Conservation (phyloP, 768 basidiomycete species). For the Pulveroboletus sp. region DNA sequence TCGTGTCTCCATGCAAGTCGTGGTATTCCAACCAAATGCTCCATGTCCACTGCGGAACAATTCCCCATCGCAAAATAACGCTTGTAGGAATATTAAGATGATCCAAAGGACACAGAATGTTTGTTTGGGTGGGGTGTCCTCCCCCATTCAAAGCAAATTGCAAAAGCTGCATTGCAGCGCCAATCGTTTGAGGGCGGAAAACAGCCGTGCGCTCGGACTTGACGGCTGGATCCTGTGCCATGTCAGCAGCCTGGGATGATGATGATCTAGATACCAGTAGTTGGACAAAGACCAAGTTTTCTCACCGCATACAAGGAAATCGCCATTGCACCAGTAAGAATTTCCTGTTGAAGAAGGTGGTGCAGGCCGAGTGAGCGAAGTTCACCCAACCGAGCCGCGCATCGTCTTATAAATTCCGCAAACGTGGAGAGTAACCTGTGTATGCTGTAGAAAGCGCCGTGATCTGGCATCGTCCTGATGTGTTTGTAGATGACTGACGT, state of each 20-base stretch:
- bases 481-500: conserved; percentile 15
- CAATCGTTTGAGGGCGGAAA: conserved; percentile 48
- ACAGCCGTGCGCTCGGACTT: conserved; percentile 3
- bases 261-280: background rate
- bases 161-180: conserved; percentile 44
- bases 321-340: conserved; percentile 33
- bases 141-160: conserved; percentile 36
- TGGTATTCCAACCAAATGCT: conserved; percentile 56
- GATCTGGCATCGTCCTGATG: background rate
- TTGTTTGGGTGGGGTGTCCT: conserved; percentile 6
- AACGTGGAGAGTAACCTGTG: conserved; percentile 12
- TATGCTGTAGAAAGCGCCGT: conserved; percentile 9
- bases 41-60: conserved; percentile 65
- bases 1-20: conserved; percentile 45
- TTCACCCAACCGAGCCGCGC: conserved; percentile 14
- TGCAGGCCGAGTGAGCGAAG: conserved; percentile 1
- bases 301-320: conserved; percentile 38
- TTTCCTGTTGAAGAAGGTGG: conserved; percentile 25
- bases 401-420: conserved; percentile 20
- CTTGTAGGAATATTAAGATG: conserved; percentile 42
- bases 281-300: background rate
- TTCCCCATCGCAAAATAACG: conserved; percentile 59
- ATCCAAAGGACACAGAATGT: conserved; percentile 11
- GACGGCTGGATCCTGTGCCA: conserved; percentile 1
- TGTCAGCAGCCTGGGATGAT: conserved; percentile 22